Evolutionary conservation across 1,284 basidiomycete genomes (phyloP), one percentile per base, ranked within the genome.

Genomic region (Ustilago hordei): DNA sequence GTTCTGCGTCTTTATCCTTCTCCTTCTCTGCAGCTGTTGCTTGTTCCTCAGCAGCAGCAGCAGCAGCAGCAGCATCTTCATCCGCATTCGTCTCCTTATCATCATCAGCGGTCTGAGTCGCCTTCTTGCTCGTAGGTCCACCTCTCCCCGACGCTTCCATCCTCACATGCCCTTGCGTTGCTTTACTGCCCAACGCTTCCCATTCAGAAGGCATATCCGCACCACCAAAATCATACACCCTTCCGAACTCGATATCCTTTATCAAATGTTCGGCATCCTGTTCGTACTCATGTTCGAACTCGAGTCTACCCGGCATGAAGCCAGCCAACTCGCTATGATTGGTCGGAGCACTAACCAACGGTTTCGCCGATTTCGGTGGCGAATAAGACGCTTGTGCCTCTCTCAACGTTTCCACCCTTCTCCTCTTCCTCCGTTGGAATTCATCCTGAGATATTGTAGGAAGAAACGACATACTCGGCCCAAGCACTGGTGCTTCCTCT

Each of bases 231-330:
- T 91, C 90, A 43, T 91, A 89, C 67, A 95, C 94, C 11, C 94
- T 88, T 2, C 95, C 96, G 82, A 98, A 98, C 85, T 98, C 95
- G 78, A 99, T 89, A 84, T 99, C 95, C 87, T 98, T 99, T 78
- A 98, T 92, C 2, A 95, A 88, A 83, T 95, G 92, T 85, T 99
- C 96, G 0, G 96, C 96, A 41, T 98, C 95, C 65, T 88, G 87
- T 85, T 98, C 96, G 19, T 95, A 88, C 87, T 99, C 97, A 79
- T 95, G 93, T 86, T 99, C 97, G 85, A 99, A 99, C 86, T 99
- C 96, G 56, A 99, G 90, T 52, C 97, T 92, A 19, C 96, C 96
- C 8, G 96, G 96, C 87, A 99, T 93, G 88, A 93, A 98, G 0
- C 93, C 93, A 12, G 91, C 91, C 48, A 99, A 90, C 88, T 99